Percentiles rank a stretch among this genome's conserved stretches.
phyloP scores from a whole-genome alignment of 2,329 filamentous ascomycete species.

The Epichloe festucae region DNA sequence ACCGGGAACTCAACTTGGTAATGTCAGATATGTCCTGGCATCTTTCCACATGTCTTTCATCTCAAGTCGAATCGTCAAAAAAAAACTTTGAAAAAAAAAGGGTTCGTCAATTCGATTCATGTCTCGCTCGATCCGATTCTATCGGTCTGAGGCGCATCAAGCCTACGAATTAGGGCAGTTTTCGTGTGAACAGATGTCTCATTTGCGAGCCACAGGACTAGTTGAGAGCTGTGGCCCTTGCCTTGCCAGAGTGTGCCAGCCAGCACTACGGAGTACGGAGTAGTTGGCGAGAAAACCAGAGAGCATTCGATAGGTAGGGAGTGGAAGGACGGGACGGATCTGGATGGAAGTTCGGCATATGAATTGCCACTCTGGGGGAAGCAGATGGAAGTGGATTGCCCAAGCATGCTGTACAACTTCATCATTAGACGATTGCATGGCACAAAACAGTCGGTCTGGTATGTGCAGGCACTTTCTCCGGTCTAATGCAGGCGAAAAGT shows the following conservation, averaged over 20 bases:
- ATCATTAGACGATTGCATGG: neutral
- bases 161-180: neutral
- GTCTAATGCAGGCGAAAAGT: neutral
- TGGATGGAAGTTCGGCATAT: too few species aligned
- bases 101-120: neutral
- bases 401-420: neutral
- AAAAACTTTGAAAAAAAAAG: neutral
- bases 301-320: too few species aligned
- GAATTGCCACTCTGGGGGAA: neutral
- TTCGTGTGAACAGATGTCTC: neutral
- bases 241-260: too few species aligned
- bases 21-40: neutral
- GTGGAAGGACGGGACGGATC: too few species aligned
- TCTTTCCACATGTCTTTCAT: neutral
- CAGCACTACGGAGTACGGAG: too few species aligned
- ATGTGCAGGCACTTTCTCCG: neutral
- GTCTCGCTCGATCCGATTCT: neutral
- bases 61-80: neutral
- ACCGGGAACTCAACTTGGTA: too few species aligned
- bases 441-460: neutral
- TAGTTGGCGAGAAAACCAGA: too few species aligned
- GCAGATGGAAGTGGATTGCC: neutral
- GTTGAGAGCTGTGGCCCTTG: neutral
- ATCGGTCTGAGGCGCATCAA: neutral
- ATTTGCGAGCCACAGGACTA: neutral